These are phyloP conservation scores for Heliocybe sulcata DNA, from an alignment of 1,284 basidiomycete species.

Conservation along the genomic window DNA sequence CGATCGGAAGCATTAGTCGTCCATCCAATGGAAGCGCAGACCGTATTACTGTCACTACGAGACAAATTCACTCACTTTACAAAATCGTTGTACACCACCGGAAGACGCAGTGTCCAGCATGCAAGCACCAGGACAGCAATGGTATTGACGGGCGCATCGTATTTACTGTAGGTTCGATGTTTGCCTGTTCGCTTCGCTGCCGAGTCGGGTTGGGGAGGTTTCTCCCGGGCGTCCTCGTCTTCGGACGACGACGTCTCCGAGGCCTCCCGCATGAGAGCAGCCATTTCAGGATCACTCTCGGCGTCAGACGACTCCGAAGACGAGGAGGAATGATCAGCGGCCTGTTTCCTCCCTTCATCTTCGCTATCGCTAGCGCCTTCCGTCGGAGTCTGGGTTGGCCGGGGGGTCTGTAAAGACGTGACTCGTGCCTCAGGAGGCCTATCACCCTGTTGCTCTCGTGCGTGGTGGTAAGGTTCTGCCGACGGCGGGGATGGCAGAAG, in stretches of 20 bases:
- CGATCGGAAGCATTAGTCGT: neutral
- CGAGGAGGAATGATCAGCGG: constrained; percentile 1
- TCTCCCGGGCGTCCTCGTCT: constrained; percentile 17
- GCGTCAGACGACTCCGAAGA: constrained; percentile 7
- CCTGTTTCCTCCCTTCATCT: neutral
- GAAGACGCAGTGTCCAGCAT: constrained; percentile 75
- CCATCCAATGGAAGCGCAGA: constrained; percentile 2
- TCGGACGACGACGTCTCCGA: constrained; percentile 41
- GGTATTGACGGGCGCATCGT: constrained; percentile 52
- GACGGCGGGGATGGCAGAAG: constrained; percentile 53
- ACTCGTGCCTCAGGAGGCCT: neutral
- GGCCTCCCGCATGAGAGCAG: constrained; percentile 44
- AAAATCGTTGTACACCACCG: constrained; percentile 70
- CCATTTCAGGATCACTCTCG: constrained; percentile 32
- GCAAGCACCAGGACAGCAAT: constrained; percentile 63
- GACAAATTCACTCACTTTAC: constrained; percentile 41
- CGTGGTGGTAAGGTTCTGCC: constrained; percentile 49
- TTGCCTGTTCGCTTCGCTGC: constrained; percentile 10
- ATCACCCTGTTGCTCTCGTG: constrained; percentile 22
- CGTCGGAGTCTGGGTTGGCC: constrained; percentile 2
- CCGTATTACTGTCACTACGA: neutral
- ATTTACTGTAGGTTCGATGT: constrained; percentile 12
- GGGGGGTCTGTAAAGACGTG: neutral
- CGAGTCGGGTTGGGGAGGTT: constrained; percentile 8
- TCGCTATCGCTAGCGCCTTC: constrained; percentile 4